Conservation (phyloP, 768 basidiomycete species). For the Calvatia gigantea region DNA sequence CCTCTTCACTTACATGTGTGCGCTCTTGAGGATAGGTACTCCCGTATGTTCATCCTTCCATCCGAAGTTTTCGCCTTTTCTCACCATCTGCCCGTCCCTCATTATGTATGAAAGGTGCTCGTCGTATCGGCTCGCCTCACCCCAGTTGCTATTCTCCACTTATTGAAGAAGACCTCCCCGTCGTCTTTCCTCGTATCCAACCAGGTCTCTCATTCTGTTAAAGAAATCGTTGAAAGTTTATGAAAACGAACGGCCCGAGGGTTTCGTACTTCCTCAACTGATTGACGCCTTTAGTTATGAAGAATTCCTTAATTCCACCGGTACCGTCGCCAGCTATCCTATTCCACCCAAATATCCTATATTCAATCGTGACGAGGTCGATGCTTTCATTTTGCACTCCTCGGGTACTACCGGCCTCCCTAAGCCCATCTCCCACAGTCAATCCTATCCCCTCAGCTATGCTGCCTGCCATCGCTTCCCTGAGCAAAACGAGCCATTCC, state of each 20-base stretch:
- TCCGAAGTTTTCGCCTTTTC: neutral
- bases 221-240: constrained; percentile 24
- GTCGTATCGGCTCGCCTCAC: constrained; percentile 33
- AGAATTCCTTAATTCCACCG: constrained; percentile 22
- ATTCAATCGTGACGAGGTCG: constrained; percentile 25
- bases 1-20: constrained; percentile 34
- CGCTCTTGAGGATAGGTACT: constrained; percentile 23
- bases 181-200: constrained; percentile 27
- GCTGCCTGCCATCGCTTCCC: constrained; percentile 31
- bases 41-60: constrained; percentile 24
- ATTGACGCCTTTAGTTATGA: constrained; percentile 24
- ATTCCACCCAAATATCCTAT: constrained; percentile 24
- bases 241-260: constrained; percentile 5
- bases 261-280: constrained; percentile 16
- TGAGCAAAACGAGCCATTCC: constrained; percentile 24
- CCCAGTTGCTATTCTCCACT: constrained; percentile 31
- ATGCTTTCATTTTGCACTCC: constrained; percentile 44
- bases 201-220: constrained; percentile 27
- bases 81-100: neutral
- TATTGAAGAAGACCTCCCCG: constrained; percentile 27
- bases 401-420: constrained; percentile 51
- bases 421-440: constrained; percentile 38
- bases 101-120: constrained; percentile 23
- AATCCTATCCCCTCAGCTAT: constrained; percentile 29
- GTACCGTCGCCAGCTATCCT: constrained; percentile 12